These are phyloP conservation scores for Podospora conica DNA, from an alignment of 495 filamentous ascomycete genomes.

Conservation along the genomic window DNA sequence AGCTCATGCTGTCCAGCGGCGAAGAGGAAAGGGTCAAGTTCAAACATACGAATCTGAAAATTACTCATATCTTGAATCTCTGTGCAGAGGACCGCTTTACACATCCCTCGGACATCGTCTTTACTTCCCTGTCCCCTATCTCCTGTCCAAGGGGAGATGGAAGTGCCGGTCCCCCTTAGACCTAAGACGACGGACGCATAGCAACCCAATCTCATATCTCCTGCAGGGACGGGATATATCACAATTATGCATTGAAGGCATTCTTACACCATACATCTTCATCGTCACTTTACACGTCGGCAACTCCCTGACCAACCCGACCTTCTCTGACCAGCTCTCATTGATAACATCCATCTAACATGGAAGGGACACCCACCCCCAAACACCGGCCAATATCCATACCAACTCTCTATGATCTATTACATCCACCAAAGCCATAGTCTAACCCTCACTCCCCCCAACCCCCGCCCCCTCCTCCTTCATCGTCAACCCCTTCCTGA, in stretches of 20 bases:
- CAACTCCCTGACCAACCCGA: no score
- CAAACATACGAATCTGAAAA: neutral
- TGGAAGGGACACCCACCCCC: neutral
- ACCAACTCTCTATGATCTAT: neutral
- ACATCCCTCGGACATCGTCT: no score
- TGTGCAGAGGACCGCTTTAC: no score
- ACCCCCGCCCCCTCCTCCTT: constrained; percentile 14
- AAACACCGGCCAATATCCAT: neutral
- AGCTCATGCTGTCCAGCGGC: neutral
- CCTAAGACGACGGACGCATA: neutral
- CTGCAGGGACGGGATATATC: neutral
- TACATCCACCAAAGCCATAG: neutral
- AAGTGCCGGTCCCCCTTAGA: neutral
- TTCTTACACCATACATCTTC: no score
- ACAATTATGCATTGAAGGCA: neutral
- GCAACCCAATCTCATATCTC: neutral
- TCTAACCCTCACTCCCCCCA: neutral
- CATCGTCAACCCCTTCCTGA: constrained; percentile 49
- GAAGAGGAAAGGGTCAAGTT: neutral
- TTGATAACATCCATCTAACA: neutral
- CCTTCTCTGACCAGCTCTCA: neutral
- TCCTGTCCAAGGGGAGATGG: no score
- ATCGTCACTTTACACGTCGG: no score
- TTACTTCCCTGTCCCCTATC: no score
- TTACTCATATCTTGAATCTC: no score